Percentiles rank a stretch among this genome's conserved stretches.
Evolutionary conservation across 31 red algal species (phyloP).

Genomic region (Porphyra umbilicalis): DNA sequence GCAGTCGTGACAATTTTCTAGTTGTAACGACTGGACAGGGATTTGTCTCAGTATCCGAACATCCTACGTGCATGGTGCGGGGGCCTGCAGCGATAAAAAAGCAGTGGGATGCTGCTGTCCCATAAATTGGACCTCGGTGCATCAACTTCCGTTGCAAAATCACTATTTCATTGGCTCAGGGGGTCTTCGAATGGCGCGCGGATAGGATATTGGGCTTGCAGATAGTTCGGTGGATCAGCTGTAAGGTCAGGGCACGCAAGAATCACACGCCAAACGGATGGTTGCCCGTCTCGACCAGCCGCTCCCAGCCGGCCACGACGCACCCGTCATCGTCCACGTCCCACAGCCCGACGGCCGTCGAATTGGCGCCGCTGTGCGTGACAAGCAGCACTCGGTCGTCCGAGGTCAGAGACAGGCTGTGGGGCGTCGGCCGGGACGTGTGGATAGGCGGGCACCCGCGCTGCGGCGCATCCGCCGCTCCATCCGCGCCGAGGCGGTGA

Average conservation of each 20-base stretch:
- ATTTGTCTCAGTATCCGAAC: too few species aligned
- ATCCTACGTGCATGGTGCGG: too few species aligned
- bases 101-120: too few species aligned
- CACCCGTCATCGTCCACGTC: not conserved
- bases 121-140: too few species aligned
- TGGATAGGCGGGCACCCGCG: not conserved
- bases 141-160: too few species aligned
- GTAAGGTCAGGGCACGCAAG: not conserved
- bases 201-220: too few species aligned
- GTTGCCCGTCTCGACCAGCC: not conserved
- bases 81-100: too few species aligned
- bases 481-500: not conserved
- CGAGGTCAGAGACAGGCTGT: slow-evolving; percentile 8
- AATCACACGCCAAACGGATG: not conserved
- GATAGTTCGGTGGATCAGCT: too few species aligned
- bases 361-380: not conserved
- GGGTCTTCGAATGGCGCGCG: too few species aligned
- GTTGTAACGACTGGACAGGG: too few species aligned
- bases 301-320: not conserved
- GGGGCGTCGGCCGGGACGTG: slow-evolving; percentile 10
- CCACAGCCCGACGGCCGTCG: not conserved
- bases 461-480: not conserved
- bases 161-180: too few species aligned
- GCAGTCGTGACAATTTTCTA: too few species aligned
- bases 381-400: slow-evolving; percentile 1